Evolutionary conservation across 805 yeast genomes (phyloP).

Genomic region (Clavispora carvajalis): DNA sequence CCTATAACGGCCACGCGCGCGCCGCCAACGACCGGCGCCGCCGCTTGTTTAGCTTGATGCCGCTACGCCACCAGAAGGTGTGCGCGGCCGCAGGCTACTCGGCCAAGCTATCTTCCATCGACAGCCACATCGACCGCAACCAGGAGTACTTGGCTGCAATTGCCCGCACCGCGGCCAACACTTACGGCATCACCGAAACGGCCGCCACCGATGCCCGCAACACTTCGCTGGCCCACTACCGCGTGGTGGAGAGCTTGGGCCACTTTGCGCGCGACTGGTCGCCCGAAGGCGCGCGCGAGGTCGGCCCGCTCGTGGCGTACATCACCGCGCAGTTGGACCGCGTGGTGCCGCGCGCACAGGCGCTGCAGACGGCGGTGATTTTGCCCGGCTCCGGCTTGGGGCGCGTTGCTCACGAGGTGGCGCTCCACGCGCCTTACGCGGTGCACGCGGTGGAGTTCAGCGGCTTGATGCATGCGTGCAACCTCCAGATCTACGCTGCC

Average conservation of each 20-base stretch:
- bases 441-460: slow-evolving; percentile 78
- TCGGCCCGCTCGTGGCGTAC: slow-evolving; percentile 50
- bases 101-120: slow-evolving; percentile 46
- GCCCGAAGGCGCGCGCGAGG: slow-evolving; percentile 40
- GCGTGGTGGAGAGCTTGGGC: slow-evolving; percentile 65
- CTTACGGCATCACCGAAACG: neutral
- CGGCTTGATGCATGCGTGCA: slow-evolving; percentile 67
- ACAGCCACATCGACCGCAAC: slow-evolving; percentile 44
- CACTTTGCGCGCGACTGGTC: slow-evolving; percentile 83
- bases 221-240: slow-evolving; percentile 21
- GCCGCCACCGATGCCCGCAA: slow-evolving; percentile 30
- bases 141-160: slow-evolving; percentile 42
- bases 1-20: slow-evolving; percentile 36
- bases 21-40: slow-evolving; percentile 43
- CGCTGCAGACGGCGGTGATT: slow-evolving; percentile 45
- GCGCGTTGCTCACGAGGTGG: slow-evolving; percentile 62
- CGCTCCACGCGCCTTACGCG: slow-evolving; percentile 35
- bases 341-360: slow-evolving; percentile 22
- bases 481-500: slow-evolving; percentile 47
- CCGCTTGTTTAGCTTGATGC: slow-evolving; percentile 40
- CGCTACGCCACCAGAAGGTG: slow-evolving; percentile 52
- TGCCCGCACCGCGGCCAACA: slow-evolving; percentile 15
- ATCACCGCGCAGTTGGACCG: slow-evolving; percentile 39
- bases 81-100: slow-evolving; percentile 51
- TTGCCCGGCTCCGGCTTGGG: slow-evolving; percentile 92